Percentiles rank a stretch among this genome's conserved stretches.
These are phyloP conservation scores for Tilletiopsis washingtonensis DNA, from an alignment of 1,284 basidiomycete species.

Conservation along the genomic window DNA sequence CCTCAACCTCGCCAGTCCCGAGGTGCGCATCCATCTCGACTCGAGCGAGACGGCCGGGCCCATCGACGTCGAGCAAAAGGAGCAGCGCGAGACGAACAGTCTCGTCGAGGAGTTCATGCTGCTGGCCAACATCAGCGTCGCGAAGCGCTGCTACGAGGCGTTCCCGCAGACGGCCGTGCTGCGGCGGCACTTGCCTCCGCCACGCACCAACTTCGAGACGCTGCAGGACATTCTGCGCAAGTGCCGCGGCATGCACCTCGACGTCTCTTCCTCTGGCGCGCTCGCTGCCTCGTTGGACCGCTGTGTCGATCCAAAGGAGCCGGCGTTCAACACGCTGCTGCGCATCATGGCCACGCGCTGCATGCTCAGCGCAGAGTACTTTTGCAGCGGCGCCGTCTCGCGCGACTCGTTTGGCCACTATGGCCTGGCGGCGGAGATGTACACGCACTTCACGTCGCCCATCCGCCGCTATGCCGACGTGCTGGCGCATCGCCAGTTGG, in stretches of 20 bases:
- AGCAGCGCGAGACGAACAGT: slow-evolving; percentile 85
- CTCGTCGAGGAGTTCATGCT: slow-evolving; percentile 99
- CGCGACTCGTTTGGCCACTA: slow-evolving; percentile 93
- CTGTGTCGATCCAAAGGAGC: slow-evolving; percentile 68
- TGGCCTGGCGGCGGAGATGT: slow-evolving; percentile 89
- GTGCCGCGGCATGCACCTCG: slow-evolving; percentile 73
- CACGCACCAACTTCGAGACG: slow-evolving; percentile 71
- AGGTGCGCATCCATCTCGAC: slow-evolving; percentile 90
- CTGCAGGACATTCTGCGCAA: slow-evolving; percentile 86
- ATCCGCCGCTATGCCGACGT: slow-evolving; percentile 59
- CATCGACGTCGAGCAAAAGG: slow-evolving; percentile 95
- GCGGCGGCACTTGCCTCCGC: slow-evolving; percentile 86
- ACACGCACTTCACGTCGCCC: slow-evolving; percentile 81
- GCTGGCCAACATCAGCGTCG: slow-evolving; percentile 91
- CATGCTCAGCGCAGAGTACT: slow-evolving; percentile 97
- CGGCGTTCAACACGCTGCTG: slow-evolving; percentile 51
- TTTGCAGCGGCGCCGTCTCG: slow-evolving; percentile 86
- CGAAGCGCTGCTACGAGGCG: slow-evolving; percentile 80
- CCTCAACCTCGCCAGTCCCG: slow-evolving; percentile 90
- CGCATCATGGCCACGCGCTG: slow-evolving; percentile 98
- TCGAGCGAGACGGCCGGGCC: slow-evolving; percentile 87
- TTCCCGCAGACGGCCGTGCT: slow-evolving; percentile 94
- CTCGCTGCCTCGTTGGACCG: slow-evolving; percentile 82
- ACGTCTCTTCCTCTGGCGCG: slow-evolving; percentile 83
- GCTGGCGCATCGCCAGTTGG: slow-evolving; percentile 84